Base-by-base conservation (phyloP, 1,139 yeast species). In the Zygosaccharomyces pseudobailii region DNA sequence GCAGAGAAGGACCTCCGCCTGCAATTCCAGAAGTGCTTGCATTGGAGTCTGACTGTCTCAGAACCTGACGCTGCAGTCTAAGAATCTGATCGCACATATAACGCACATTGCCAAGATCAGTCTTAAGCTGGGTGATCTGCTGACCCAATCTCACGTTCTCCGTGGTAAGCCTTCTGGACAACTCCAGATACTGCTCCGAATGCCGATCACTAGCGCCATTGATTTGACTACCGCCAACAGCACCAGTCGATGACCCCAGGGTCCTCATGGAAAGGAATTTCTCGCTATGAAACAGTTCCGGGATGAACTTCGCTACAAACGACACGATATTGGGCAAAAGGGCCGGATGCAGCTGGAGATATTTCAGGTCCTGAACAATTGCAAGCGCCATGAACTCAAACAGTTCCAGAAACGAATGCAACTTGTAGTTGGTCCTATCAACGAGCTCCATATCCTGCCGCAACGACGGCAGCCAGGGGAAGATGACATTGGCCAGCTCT, bases 391-490 rank as follows among this genome's bases (percentile, higher is more conserved):
- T 52, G 42, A 59, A 65, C 37, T 65, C 62, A 41, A 65, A 65
- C 30, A 65, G 45, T 50, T 65, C 69, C 36, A 60, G 55, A 21
- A 65, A 47, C 2, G 68, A 62, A 43, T 58, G 58, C 31, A 65
- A 42, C 42, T 57, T 56, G 48, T 65, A 65, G 43, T 64, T 64
- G 3, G 65, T 59, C 38, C 66, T 54, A 45, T 63, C 67, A 7
- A 54, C 45, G 6, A 54, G 40, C 36, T 54, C 44, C 46, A 62
- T 50, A 40, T 65, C 67, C 39, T 57, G 55, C 47, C 56, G 57
- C 39, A 65, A 48, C 6, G 50, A 46, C 10, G 55, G 49, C 34
- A 65, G 50, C 69, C 69, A 65, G 1, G 67, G 67, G 42, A 62
- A 65, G 1, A 65, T 57, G 19, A 53, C 23, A 35, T 54, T 42